Evolutionary conservation across 2,329 filamentous ascomycete genomes (phyloP), one percentile per base, ranked within the genome.

Genomic region (Alternaria brassicicola): DNA sequence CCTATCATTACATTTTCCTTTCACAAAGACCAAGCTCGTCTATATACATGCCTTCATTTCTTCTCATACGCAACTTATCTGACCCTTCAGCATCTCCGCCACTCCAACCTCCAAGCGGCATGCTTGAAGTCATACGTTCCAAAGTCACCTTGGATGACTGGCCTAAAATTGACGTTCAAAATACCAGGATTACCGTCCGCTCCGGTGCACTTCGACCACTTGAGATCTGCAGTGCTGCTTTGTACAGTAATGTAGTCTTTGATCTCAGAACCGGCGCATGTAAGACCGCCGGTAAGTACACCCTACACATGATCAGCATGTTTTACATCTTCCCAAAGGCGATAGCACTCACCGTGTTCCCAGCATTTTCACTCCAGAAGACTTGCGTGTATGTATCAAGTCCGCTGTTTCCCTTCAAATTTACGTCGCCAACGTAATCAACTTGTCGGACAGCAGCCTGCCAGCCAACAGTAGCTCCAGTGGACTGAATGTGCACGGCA

Each of bases 111-210:
- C 71, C 70, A 74, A 9, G 35, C 64, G 23, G 69, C 70, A 30
- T 58, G 64, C 61, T 71, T 74, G 51, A 75, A 64, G 42, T 72
- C 68, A 54, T 70, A 75, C 12, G 41, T 54, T 1, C 72, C 72
- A 38, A 54, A 59, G 10, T 70, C 64, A 6, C 72, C 72, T 35
- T 69, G 63, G 3, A 75, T 57, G 1, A 71, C 70, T 2, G 71
- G 71, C 41, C 72, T 59, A 42, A 67, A 64, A 51, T 75, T 75
- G 45, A 75, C 65, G 49, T 75, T 75, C 54, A 75, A 55, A 38
- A 75, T 72, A 5, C 72, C 72, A 2, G 69, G 65, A 36, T 66
- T 69, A 1, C 71, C 69, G 53, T 68, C 68, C 15, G 54, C 43
- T 23, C 65, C 64, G 7, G 63, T 73, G 61, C 72, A 75, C 51